Percentiles rank a stretch among this genome's conserved stretches.
These are phyloP conservation scores for Candida sojae DNA, from an alignment of 1,139 yeast genomes.

Conservation along the genomic window DNA sequence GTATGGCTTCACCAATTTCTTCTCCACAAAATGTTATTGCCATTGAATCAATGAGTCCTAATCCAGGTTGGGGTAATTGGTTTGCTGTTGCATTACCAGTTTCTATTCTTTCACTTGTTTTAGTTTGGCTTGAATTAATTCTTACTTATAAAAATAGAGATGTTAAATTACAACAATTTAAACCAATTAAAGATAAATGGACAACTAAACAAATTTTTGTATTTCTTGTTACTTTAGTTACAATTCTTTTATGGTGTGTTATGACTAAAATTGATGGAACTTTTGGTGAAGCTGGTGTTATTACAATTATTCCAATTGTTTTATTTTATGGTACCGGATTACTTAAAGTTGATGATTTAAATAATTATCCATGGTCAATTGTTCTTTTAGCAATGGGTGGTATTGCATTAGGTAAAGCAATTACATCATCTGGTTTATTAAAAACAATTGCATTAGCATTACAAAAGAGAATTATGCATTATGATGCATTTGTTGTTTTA, in stretches of 20 bases:
- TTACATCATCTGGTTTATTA: constrained; percentile 81
- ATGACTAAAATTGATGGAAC: constrained; percentile 62
- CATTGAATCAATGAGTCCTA: constrained; percentile 81
- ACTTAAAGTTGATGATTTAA: constrained; percentile 81
- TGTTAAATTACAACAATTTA: constrained; percentile 50
- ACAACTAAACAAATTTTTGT: constrained; percentile 75
- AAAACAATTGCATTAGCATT: constrained; percentile 74
- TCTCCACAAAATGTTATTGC: constrained; percentile 95
- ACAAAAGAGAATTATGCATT: constrained; percentile 58
- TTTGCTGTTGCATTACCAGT: constrained; percentile 85
- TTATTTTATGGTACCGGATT: constrained; percentile 87
- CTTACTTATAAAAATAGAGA: constrained; percentile 63
- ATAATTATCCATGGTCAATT: constrained; percentile 92
- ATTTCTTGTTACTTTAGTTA: constrained; percentile 59
- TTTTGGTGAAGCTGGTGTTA: constrained; percentile 88
- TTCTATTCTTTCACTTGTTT: constrained; percentile 56
- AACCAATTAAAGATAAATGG: constrained; percentile 71
- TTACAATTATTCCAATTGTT: constrained; percentile 82
- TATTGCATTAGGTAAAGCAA: constrained; percentile 88
- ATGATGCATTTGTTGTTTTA: constrained; percentile 68
- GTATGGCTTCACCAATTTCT: constrained; percentile 96
- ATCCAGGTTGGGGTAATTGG: constrained; percentile 96
- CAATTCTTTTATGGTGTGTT: constrained; percentile 86
- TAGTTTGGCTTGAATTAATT: constrained; percentile 72
- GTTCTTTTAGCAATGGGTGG: constrained; percentile 97